Evolutionary conservation across 495 filamentous ascomycete species (phyloP).

Genomic region (Eremomyces bilateralis): DNA sequence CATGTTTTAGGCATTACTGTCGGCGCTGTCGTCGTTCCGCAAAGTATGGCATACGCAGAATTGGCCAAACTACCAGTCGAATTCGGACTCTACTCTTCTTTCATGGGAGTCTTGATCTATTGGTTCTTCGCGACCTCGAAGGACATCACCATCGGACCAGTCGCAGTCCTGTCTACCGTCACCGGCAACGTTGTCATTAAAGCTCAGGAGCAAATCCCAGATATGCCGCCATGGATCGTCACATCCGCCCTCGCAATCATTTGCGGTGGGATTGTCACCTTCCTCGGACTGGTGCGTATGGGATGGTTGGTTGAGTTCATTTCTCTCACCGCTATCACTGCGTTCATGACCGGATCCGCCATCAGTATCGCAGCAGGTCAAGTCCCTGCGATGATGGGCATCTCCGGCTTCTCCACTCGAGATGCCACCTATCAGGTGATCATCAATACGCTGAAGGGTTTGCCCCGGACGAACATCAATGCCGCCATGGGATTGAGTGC

Average conservation of each 20-base stretch:
- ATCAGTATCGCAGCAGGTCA: slow-evolving; percentile 84
- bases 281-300: slow-evolving; percentile 55
- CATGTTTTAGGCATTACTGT: slow-evolving; percentile 56
- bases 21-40: slow-evolving; percentile 85
- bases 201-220: slow-evolving; percentile 31
- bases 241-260: slow-evolving; percentile 67
- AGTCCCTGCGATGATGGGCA: slow-evolving; percentile 65
- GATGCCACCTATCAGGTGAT: slow-evolving; percentile 65
- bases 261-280: slow-evolving; percentile 57
- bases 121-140: slow-evolving; percentile 99
- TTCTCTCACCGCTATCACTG: slow-evolving; percentile 70
- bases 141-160: slow-evolving; percentile 97
- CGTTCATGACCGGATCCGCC: slow-evolving; percentile 96
- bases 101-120: slow-evolving; percentile 90
- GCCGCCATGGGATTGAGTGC: slow-evolving; percentile 82
- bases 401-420: slow-evolving; percentile 52
- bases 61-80: slow-evolving; percentile 57
- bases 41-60: slow-evolving; percentile 91
- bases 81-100: slow-evolving; percentile 88
- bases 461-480: slow-evolving; percentile 45
- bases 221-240: slow-evolving; percentile 37
- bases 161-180: slow-evolving; percentile 86
- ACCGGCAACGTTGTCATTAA: slow-evolving; percentile 57
- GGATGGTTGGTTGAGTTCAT: slow-evolving; percentile 96
- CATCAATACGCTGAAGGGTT: slow-evolving; percentile 66